These are phyloP conservation scores for Potentilla sterilis DNA, from an alignment of 306 rosid genomes.

Conservation along the genomic window DNA sequence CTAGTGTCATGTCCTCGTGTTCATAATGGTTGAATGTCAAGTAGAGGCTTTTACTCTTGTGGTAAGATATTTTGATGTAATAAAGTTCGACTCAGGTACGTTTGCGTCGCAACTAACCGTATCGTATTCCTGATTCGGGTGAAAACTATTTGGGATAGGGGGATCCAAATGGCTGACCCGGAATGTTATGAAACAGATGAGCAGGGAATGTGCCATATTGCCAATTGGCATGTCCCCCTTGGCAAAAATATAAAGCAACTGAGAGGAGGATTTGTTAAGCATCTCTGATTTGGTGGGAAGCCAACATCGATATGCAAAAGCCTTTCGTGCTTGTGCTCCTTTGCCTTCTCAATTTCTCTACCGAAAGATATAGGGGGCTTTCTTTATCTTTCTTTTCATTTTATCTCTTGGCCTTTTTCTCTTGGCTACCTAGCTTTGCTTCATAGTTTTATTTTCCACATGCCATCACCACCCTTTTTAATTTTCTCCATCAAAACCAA, in stretches of 20 bases:
- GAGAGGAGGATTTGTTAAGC: conserved; percentile 15
- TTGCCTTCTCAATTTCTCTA: conserved; percentile 16
- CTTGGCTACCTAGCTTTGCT: neutral
- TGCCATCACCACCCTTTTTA: neutral
- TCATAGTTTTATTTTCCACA: neutral
- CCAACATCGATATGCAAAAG: conserved; percentile 35
- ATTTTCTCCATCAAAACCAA: conserved; percentile 13
- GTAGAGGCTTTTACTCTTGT: no score
- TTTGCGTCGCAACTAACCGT: no score
- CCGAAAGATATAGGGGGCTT: conserved; percentile 35
- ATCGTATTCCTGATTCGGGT: neutral
- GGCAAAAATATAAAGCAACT: neutral
- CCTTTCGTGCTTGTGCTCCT: conserved; percentile 10
- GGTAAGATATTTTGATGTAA: no score
- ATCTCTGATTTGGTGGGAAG: conserved; percentile 42
- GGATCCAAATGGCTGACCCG: neutral
- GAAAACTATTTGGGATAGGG: neutral
- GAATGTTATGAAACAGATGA: neutral
- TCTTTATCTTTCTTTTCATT: neutral
- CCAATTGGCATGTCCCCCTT: conserved; percentile 21
- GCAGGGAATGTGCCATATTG: neutral
- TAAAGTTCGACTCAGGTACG: no score
- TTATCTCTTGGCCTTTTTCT: conserved; percentile 14
- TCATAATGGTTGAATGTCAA: no score
- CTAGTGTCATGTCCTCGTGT: neutral